Conservation (phyloP, 208 protist species). For the Zelonia costaricensis region DNA sequence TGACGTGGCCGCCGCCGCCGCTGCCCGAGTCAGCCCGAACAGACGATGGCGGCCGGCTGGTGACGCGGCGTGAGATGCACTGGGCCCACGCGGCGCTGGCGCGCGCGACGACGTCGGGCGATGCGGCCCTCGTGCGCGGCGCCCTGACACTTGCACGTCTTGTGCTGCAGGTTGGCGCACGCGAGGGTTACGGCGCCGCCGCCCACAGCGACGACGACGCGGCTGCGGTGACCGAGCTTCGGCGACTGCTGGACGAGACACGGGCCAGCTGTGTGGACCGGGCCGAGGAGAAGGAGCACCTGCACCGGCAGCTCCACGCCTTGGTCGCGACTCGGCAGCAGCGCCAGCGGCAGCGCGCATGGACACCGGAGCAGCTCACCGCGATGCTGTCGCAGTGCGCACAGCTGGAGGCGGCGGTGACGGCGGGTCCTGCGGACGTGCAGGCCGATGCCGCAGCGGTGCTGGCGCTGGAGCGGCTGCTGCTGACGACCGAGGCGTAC, state of each 20-base stretch:
- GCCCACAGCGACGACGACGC: background rate
- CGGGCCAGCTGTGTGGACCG: background rate
- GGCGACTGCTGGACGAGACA: constrained; percentile 8
- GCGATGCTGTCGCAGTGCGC: constrained; percentile 9
- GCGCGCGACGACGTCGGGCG: constrained; percentile 10
- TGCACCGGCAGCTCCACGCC: constrained; percentile 21
- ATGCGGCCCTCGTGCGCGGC: constrained; percentile 10
- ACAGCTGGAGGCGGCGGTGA: constrained; percentile 7
- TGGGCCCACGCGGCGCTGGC: constrained; percentile 11
- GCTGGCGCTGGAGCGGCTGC: constrained; percentile 16
- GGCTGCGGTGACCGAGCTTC: constrained; percentile 8
- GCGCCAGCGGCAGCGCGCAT: constrained; percentile 21
- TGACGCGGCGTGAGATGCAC: too few species aligned
- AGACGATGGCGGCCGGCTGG: too few species aligned
- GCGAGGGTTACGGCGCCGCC: background rate
- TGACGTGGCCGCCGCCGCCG: constrained; percentile 13
- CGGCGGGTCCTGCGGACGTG: background rate
- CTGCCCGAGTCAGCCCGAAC: too few species aligned
- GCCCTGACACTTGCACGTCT: constrained; percentile 15
- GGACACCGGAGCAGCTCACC: background rate
- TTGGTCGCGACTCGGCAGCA: constrained; percentile 3
- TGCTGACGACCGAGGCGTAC: constrained; percentile 21
- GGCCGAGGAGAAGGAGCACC: constrained; percentile 29
- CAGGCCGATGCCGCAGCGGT: constrained; percentile 1
- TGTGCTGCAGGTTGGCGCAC: constrained; percentile 20